Base-by-base conservation (phyloP, 2,329 filamentous ascomycete genomes). In the Chaetothyriales sp. region DNA sequence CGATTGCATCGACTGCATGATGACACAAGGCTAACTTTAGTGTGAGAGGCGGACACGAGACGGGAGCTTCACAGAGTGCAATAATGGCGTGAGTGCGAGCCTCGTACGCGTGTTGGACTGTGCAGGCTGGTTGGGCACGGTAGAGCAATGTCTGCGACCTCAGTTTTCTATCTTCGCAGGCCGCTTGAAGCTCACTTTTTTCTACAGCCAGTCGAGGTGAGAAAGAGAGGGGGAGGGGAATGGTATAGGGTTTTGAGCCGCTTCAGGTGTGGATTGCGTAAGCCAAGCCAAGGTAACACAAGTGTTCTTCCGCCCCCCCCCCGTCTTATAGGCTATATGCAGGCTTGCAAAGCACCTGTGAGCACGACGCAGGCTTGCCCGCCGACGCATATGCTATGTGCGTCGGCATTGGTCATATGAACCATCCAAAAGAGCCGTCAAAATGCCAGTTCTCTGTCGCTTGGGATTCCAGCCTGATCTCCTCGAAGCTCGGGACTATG, bases 401-500 rank as follows among this genome's bases (percentile, higher is more conserved):
- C 10, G 3, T 10, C 2, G 4, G 15, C 33, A 15, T 10, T 15
- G 4, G 15, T 40, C 48, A 50, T 54, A 48, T 55, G 54, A 56
- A 54, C 56, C 56, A 61, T 29, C 59, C 59, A 55, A 59, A 60
- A 22, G 57, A 58, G 18, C 59, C 59, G 49, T 61, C 59, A 53
- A 58, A 61, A 22, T 59, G 53, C 58, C 58, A 61, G n/a, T 56
- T 54, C 13, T 59, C 54, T 46, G 58, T 54, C 8, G 43, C 49
- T 15, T 51, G 46, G 18, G 46, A 10, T 46, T 45, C 47, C 50
- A 59, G 58, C 37, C 67, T 65, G 43, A 71, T 61, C 49, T 67
- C 61, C 33, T 66, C 59, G 18, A 69, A 63, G 5, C 61, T 60
- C 1, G 70, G 70, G 18, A 73, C 64, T 6, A 62, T 62, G 20